Conservation (phyloP, 129 eudicot genomes). For the sunflower (Helianthus annuus) region DNA sequence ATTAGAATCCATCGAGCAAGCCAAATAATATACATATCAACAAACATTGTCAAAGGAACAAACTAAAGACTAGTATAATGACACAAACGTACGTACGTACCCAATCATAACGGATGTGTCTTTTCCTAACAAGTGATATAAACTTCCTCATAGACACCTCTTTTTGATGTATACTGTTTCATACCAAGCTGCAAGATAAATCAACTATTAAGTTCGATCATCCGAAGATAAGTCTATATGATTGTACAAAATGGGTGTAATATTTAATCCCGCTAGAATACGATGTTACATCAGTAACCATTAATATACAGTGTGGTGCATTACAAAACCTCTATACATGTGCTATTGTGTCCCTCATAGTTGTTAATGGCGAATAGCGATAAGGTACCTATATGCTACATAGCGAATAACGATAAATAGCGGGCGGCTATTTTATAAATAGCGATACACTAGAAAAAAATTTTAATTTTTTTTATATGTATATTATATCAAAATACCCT, state of each 20-base stretch:
- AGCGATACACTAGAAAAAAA: too few species aligned
- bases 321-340: constrained; percentile 3
- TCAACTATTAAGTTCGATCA: constrained; percentile 11
- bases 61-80: neutral
- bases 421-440: too few species aligned
- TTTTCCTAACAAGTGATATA: constrained; percentile 54
- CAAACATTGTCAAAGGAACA: constrained; percentile 1
- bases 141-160: constrained; percentile 65
- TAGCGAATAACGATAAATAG: neutral
- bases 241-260: neutral
- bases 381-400: too few species aligned
- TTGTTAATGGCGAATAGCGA: too few species aligned
- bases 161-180: constrained; percentile 36
- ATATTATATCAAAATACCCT: too few species aligned
- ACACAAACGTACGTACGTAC: constrained; percentile 44
- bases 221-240: constrained; percentile 16
- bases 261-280: constrained; percentile 9
- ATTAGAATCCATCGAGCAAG: constrained; percentile 19
- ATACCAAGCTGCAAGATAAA: constrained; percentile 46
- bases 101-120: constrained; percentile 47
- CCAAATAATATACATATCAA: constrained; percentile 5
- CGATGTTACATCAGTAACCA: constrained; percentile 12
- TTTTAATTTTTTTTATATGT: too few species aligned
- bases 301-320: neutral
- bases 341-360: too few species aligned